Base-by-base conservation (phyloP, 306 rosid genomes). In the Delonix regia region DNA sequence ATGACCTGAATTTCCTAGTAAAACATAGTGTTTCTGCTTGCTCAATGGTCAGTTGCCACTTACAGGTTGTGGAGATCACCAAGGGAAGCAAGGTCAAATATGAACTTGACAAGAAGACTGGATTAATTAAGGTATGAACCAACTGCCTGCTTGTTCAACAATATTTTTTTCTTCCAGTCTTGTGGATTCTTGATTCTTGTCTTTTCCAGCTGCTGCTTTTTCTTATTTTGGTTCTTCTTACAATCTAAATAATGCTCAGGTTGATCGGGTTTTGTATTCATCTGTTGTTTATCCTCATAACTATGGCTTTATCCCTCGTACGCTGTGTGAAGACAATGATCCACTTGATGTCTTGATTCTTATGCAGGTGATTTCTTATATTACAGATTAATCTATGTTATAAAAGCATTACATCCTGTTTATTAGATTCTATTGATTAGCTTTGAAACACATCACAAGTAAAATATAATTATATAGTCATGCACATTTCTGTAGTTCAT, bases 241-340 rank as follows among this genome's bases (percentile, higher is more conserved):
- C 24, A 71, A 76, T 80, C 36, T 61, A 59, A 82, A 76, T 72
- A 73, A 80, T 86, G 38, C 30, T 73, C 90, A 93, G 98, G 99
- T 96, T 77, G 99, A 96, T 78, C 90, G 98, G 28, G 60, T 96
- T 82, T 76, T 96, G 88, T 96, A 96, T 78, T 91, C 99, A 0
- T 96, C 97, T 0, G 94, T 96, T 38, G 99, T 96, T 76, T 96
- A 96, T 83, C 98, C 99, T 59, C 97, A 96, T 76, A 96, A 96
- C 84, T 93, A 96, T 45, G 99, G 99, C 71, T 96, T 96, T 81
- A 96, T 96, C 76, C 97, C 99, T 57, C 99, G 97, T 74, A 93
- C 98, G 51, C 82, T 96, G 59, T 96, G 99, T 71, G 99, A 96
- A 85, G 99, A 96, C 97, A 96, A 96, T 56, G 99, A 96, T 84